Evolutionary conservation across 1,139 yeast species (phyloP).

Genomic region (Geotrichum europaeum): DNA sequence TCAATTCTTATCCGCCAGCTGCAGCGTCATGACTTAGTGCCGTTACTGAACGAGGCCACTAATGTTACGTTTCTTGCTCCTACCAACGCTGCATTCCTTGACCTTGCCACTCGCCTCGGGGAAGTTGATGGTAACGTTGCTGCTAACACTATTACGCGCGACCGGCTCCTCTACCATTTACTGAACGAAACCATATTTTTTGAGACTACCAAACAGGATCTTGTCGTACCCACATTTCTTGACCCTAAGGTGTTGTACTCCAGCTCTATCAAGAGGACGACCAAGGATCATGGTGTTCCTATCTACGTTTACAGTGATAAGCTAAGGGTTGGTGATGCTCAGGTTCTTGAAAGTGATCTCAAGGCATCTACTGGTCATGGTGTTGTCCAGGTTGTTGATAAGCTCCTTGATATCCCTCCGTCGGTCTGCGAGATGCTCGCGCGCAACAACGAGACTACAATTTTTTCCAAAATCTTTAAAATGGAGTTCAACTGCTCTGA

Average conservation of each 20-base stretch:
- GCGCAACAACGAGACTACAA: constrained; percentile 21
- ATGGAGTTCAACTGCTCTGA: constrained; percentile 25
- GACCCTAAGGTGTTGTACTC: constrained; percentile 13
- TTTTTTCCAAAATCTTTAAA: constrained; percentile 26
- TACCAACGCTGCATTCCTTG: constrained; percentile 69
- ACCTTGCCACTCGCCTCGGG: background rate
- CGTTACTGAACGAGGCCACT: constrained; percentile 54
- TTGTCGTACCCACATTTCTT: constrained; percentile 17
- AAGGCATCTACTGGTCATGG: constrained; percentile 66
- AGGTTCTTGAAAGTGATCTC: constrained; percentile 58
- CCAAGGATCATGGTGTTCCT: background rate
- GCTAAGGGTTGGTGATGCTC: constrained; percentile 43
- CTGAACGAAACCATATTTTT: constrained; percentile 29
- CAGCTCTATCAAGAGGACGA: constrained; percentile 15
- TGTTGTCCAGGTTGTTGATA: constrained; percentile 65
- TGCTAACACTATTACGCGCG: constrained; percentile 24
- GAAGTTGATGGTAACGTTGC: constrained; percentile 20
- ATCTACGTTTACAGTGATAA: constrained; percentile 12
- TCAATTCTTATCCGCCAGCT: constrained; percentile 60
- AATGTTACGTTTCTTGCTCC: constrained; percentile 84
- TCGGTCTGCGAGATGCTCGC: constrained; percentile 41
- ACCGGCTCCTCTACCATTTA: constrained; percentile 34
- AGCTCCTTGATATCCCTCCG: constrained; percentile 43
- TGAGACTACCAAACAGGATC: constrained; percentile 15
- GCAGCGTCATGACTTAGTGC: constrained; percentile 64